Conservation (phyloP, 306 rosid genomes). For the Pyrus pyrifolia region DNA sequence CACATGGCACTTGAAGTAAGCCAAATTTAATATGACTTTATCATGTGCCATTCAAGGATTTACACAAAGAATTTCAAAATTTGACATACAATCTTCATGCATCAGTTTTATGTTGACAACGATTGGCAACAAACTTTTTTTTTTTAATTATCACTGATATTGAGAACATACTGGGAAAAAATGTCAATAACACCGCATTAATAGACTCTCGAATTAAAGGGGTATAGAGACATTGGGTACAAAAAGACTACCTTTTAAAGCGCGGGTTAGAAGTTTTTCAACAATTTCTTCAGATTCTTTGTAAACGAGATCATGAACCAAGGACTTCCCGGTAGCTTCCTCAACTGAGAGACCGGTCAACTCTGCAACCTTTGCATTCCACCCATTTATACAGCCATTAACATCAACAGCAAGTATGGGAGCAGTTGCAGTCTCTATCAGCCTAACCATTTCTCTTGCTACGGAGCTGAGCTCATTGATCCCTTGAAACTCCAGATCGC, state of each 20-base stretch:
- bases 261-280: conserved; percentile 59
- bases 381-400: conserved; percentile 84
- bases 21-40: background rate
- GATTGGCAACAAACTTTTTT: background rate
- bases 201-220: conserved; percentile 5
- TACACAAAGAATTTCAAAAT: too few species aligned
- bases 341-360: conserved; percentile 85
- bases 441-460: conserved; percentile 96
- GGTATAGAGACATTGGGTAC: conserved; percentile 7
- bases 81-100: background rate
- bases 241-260: conserved; percentile 66
- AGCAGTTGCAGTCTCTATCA: conserved; percentile 98
- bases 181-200: background rate
- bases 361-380: conserved; percentile 93
- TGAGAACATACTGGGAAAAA: background rate
- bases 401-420: conserved; percentile 91
- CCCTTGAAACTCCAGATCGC: conserved; percentile 61
- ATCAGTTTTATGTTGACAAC: background rate
- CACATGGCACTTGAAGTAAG: background rate
- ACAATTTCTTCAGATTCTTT: conserved; percentile 72
- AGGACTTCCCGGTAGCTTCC: conserved; percentile 91
- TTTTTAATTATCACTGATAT: background rate
- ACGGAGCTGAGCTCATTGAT: conserved; percentile 91
- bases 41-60: background rate
- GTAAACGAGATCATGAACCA: conserved; percentile 72